phyloP scores from a whole-genome alignment of 768 basidiomycete genomes.

The Macrolepiota dolichaula region DNA sequence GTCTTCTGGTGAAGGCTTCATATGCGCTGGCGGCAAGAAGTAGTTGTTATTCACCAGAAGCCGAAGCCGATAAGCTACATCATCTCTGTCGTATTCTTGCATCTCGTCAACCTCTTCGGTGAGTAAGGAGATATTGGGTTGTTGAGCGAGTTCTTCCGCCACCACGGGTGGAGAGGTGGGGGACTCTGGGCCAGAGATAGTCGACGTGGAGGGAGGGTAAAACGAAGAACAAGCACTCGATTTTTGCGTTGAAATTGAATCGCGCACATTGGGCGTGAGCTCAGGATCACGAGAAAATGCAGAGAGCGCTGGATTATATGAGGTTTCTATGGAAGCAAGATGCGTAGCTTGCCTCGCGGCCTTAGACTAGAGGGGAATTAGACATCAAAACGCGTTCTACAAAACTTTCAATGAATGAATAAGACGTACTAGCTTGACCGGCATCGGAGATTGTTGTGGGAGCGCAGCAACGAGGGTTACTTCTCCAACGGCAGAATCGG shows the following conservation, averaged over 20 bases:
- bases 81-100: conserved; percentile 63
- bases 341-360: conserved; percentile 27
- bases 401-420: conserved; percentile 10
- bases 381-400: conserved; percentile 12
- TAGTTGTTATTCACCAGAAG: conserved; percentile 86
- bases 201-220: conserved; percentile 72
- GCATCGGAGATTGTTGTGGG: conserved; percentile 21
- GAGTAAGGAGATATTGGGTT: conserved; percentile 43
- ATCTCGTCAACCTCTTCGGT: conserved; percentile 46
- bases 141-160: conserved; percentile 30
- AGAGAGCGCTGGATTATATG: conserved; percentile 35
- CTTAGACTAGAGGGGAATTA: conserved; percentile 27
- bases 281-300: conserved; percentile 49
- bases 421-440: conserved; percentile 34
- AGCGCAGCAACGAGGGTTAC: conserved; percentile 27
- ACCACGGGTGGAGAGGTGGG: conserved; percentile 61
- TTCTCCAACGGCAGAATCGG: conserved; percentile 23
- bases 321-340: conserved; percentile 29
- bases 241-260: conserved; percentile 59
- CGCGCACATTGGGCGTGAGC: conserved; percentile 45
- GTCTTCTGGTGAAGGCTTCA: conserved; percentile 71
- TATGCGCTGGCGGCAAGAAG: conserved; percentile 84
- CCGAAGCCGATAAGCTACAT: conserved; percentile 81
- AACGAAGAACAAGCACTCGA: conserved; percentile 73
- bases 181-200: conserved; percentile 60